These are phyloP conservation scores for Seminavis robusta DNA, from an alignment of 108 stramenopile genomes.

Conservation along the genomic window DNA sequence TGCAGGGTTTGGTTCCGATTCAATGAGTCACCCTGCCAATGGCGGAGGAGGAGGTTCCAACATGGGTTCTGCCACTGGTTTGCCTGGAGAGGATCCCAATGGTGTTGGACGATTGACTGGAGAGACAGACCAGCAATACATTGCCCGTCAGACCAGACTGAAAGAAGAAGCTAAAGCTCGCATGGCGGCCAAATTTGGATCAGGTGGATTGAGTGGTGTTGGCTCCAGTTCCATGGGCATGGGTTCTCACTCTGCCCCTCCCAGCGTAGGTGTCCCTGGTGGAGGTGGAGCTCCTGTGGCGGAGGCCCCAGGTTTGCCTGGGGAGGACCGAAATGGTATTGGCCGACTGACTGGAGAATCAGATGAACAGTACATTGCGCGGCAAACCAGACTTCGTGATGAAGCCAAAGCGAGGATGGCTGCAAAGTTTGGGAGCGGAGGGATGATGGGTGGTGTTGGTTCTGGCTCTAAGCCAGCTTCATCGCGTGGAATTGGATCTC, in stretches of 20 bases:
- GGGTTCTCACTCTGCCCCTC: slow-evolving; percentile 19
- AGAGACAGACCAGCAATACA: slow-evolving; percentile 89
- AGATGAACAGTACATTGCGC: slow-evolving; percentile 85
- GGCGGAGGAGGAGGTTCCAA: neutral
- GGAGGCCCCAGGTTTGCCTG: slow-evolving; percentile 62
- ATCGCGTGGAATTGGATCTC: no score
- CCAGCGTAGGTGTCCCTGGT: slow-evolving; percentile 6
- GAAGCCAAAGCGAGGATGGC: slow-evolving; percentile 87
- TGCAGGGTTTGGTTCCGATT: slow-evolving; percentile 71
- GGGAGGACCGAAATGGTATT: slow-evolving; percentile 84
- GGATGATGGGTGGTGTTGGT: slow-evolving; percentile 26
- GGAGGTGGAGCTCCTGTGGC: slow-evolving; percentile 30
- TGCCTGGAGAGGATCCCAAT: slow-evolving; percentile 81
- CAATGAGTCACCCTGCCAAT: neutral
- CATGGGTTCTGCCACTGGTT: slow-evolving; percentile 12
- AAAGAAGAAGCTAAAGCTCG: slow-evolving; percentile 81
- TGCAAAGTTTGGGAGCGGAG: slow-evolving; percentile 79
- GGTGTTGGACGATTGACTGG: slow-evolving; percentile 85
- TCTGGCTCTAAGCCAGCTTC: no score
- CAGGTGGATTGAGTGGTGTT: slow-evolving; percentile 23
- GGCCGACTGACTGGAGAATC: slow-evolving; percentile 86
- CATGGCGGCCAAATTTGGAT: slow-evolving; percentile 88
- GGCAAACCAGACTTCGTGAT: slow-evolving; percentile 81
- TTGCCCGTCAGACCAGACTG: slow-evolving; percentile 81
- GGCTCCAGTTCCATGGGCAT: slow-evolving; percentile 8